Base-by-base conservation (phyloP, 1,284 basidiomycete genomes). In the Meripilus lineatus region DNA sequence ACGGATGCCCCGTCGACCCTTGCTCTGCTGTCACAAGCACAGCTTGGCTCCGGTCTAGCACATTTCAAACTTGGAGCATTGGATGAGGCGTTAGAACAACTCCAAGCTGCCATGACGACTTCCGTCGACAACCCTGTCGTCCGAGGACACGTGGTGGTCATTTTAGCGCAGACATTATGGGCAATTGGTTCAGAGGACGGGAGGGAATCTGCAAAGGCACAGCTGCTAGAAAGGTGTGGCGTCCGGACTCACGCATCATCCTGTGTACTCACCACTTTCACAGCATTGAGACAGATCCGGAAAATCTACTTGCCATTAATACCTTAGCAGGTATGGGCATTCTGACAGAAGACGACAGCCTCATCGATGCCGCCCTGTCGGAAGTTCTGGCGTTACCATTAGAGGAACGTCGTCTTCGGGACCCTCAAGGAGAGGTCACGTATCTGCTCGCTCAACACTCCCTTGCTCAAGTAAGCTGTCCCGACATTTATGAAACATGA, bases 311-410 rank as follows among this genome's bases (percentile, higher is more conserved):
- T 45, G 90, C 89, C 1, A 86, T 96, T 58, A 84, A 85, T 33
- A 77, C 84, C 0, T 74, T 97, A 0, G 89, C 88, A 0, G 89
- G 89, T 2, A 89, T 95, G 74, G 93, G 89, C 7, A 81, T 93
- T 45, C 66, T 91, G 18, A 85, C 83, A 0, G 71, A 75, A 21
- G 93, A 96, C 57, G 79, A 84, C 20, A 79, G 77, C 40, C 74
- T 96, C 15, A 74, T 94, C 13, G 91, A 95, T 57, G 93, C 93
- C 0, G 87, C 92, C 0, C 68, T 94, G 7, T 81, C 87, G 0
- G 93, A 96, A 59, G 79, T 95, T 15, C 67, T 84, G 10, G 68
- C 74, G 2, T 68, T 91, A 24, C 76, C 87, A 1, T 57, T 79
- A 17, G 79, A 88, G 43, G 70, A 77, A 48, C 72, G 83, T 38